Percentiles rank a stretch among this genome's conserved stretches.
These are phyloP conservation scores for Durio zibethinus DNA, from an alignment of 345 rosid genomes.

Conservation along the genomic window DNA sequence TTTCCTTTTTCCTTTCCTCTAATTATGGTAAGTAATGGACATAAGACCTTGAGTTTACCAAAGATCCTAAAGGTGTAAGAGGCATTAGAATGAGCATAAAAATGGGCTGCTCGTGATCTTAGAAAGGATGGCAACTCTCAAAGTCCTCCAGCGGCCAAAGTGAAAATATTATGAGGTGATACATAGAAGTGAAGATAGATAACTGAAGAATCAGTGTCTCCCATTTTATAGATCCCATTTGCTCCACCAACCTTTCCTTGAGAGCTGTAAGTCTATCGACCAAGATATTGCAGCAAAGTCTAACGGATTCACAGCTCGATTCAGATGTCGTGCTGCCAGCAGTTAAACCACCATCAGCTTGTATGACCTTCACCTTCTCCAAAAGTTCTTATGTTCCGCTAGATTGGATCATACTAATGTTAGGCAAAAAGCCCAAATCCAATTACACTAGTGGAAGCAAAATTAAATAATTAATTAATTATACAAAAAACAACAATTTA, in stretches of 20 bases:
- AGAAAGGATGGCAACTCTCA: background rate
- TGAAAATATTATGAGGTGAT: too few relatives aligned
- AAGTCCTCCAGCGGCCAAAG: too few relatives aligned
- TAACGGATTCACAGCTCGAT: conserved; percentile 67
- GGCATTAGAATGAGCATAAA: background rate
- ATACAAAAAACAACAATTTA: too few relatives aligned
- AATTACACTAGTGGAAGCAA: too few relatives aligned
- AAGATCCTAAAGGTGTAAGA: background rate
- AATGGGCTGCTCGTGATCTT: background rate
- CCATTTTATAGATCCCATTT: conserved; percentile 52
- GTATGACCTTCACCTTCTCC: too few relatives aligned
- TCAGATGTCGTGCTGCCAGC: conserved; percentile 82
- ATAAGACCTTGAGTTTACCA: background rate
- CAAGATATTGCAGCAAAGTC: conserved; percentile 58
- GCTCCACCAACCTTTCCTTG: conserved; percentile 41
- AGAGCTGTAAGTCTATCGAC: conserved; percentile 54
- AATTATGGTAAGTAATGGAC: background rate
- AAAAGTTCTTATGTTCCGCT: too few relatives aligned
- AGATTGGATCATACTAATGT: too few relatives aligned
- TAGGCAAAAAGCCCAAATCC: too few relatives aligned
- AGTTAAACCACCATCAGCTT: conserved; percentile 56
- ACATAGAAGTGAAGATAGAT: background rate
- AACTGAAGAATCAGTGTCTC: conserved; percentile 63
- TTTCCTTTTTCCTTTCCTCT: background rate
- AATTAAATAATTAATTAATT: too few relatives aligned